phyloP scores from a whole-genome alignment of 106 monocot genomes.

The Platanthera zijinensis region DNA sequence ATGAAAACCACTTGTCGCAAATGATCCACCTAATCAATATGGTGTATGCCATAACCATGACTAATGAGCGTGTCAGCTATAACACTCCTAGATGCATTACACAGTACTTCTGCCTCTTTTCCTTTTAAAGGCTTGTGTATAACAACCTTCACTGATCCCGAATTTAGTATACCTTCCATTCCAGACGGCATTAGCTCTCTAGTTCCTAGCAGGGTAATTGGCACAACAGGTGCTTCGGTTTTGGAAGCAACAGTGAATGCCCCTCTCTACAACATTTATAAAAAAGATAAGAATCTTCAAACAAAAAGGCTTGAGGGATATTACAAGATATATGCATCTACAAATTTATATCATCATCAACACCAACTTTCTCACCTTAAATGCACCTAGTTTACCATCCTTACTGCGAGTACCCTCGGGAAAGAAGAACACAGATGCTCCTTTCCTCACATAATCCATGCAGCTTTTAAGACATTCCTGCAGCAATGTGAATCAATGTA shows the following conservation, averaged over 20 bases:
- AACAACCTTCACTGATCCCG: constrained; percentile 72
- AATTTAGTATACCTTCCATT: constrained; percentile 63
- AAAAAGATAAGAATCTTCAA: constrained; percentile 2
- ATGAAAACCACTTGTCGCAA: background rate
- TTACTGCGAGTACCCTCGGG: constrained; percentile 91
- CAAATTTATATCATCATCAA: background rate
- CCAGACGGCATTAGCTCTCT: constrained; percentile 82
- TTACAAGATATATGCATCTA: background rate
- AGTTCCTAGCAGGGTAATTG: constrained; percentile 82
- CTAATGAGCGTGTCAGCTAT: constrained; percentile 58
- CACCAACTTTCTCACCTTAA: constrained; percentile 49
- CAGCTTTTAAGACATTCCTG: constrained; percentile 93
- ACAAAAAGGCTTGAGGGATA: background rate
- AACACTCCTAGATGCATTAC: constrained; percentile 49
- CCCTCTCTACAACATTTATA: constrained; percentile 57
- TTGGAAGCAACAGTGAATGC: constrained; percentile 85
- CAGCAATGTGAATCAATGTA: background rate
- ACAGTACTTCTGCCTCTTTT: constrained; percentile 53
- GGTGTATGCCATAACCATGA: constrained; percentile 40
- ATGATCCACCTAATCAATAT: constrained; percentile 5
- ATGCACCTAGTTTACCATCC: constrained; percentile 78
- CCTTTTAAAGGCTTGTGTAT: constrained; percentile 81
- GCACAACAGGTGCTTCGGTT: constrained; percentile 78
- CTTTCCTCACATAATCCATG: constrained; percentile 72
- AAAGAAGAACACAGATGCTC: constrained; percentile 95